phyloP scores from a whole-genome alignment of 768 basidiomycete genomes.

The Pholiota microspora region DNA sequence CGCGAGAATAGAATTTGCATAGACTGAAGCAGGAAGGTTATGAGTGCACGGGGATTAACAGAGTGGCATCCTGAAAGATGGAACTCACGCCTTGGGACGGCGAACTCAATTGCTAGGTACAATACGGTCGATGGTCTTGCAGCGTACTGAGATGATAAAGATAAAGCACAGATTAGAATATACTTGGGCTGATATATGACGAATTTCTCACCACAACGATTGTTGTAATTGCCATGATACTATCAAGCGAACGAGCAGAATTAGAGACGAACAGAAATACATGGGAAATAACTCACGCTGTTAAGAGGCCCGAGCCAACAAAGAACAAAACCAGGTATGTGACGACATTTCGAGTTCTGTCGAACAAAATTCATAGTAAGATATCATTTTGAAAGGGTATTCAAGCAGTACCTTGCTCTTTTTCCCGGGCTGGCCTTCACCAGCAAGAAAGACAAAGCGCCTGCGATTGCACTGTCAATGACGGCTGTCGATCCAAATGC shows the following conservation, averaged over 20 bases:
- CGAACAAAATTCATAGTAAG: neutral
- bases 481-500: constrained; percentile 10
- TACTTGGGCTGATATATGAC: neutral
- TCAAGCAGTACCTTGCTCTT: neutral
- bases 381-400: neutral
- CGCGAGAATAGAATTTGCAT: constrained; percentile 15
- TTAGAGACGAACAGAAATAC: neutral
- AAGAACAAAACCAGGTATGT: constrained; percentile 13
- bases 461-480: constrained; percentile 11
- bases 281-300: constrained; percentile 8
- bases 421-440: constrained; percentile 5
- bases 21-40: constrained; percentile 3
- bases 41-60: too few relatives aligned
- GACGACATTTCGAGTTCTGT: constrained; percentile 7
- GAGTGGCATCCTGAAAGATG: neutral
- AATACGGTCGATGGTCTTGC: constrained; percentile 9
- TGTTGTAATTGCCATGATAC: constrained; percentile 9
- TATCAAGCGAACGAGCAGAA: neutral
- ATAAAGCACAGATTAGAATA: neutral
- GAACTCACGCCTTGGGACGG: constrained; percentile 9
- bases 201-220: constrained; percentile 8
- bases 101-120: constrained; percentile 15
- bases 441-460: constrained; percentile 9
- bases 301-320: constrained; percentile 11
- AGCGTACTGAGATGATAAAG: constrained; percentile 5